These are phyloP conservation scores for Aspergillus bertholletiae DNA, from an alignment of 495 filamentous ascomycete species.

Conservation along the genomic window DNA sequence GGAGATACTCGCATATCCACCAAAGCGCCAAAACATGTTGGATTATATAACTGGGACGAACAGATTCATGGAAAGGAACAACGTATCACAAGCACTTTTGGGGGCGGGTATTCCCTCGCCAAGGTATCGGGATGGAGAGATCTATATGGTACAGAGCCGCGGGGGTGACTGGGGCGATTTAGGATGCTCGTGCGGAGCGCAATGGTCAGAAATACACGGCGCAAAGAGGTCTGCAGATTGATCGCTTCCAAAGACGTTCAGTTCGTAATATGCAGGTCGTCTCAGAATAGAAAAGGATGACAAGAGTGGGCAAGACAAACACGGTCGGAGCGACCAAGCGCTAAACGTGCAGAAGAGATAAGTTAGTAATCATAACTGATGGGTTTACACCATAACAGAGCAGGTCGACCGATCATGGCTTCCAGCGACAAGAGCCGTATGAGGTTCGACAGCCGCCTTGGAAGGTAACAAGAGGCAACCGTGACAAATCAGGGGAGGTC, in stretches of 20 bases:
- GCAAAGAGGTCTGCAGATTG: slow-evolving; percentile 4
- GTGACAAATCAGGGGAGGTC: background rate
- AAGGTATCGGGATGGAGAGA: slow-evolving; percentile 25
- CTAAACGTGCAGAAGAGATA: slow-evolving; percentile 14
- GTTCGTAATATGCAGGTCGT: slow-evolving; percentile 11
- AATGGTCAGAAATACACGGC: slow-evolving; percentile 2
- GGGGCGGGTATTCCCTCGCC: slow-evolving; percentile 15
- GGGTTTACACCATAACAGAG: background rate
- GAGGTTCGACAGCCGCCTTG: background rate
- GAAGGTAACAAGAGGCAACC: background rate
- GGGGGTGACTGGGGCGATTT: slow-evolving; percentile 6
- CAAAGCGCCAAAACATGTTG: slow-evolving; percentile 98
- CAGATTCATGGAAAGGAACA: slow-evolving; percentile 36
- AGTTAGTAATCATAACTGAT: slow-evolving; percentile 22
- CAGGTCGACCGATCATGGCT: background rate
- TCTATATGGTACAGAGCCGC: slow-evolving; percentile 32
- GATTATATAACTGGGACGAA: slow-evolving; percentile 39
- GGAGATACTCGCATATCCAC: slow-evolving; percentile 95
- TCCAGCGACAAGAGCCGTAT: background rate
- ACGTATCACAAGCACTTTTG: slow-evolving; percentile 21
- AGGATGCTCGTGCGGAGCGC: slow-evolving; percentile 10
- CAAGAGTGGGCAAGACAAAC: slow-evolving; percentile 11
- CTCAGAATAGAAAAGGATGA: slow-evolving; percentile 3
- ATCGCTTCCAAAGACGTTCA: background rate
- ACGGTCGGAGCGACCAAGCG: slow-evolving; percentile 33